These are phyloP conservation scores for Fraxinus albicans DNA, from an alignment of 305 asterid genomes.

Conservation along the genomic window DNA sequence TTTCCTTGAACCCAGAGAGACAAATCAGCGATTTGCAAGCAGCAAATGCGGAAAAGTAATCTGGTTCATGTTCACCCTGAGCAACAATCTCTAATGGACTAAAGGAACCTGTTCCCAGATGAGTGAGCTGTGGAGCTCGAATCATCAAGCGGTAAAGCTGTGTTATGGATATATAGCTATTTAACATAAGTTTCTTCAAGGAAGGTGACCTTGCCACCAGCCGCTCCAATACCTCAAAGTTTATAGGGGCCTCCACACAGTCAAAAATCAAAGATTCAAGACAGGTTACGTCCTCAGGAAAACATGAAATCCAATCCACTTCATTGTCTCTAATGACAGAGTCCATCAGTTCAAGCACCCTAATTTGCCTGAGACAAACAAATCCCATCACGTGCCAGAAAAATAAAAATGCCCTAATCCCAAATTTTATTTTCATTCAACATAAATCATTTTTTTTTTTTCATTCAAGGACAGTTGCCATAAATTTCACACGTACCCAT, in stretches of 20 bases:
- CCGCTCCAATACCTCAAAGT: conserved; percentile 44
- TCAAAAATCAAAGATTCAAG: conserved; percentile 46
- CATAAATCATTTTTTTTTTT: neutral
- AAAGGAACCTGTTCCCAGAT: conserved; percentile 55
- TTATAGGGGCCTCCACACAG: conserved; percentile 42
- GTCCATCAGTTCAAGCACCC: conserved; percentile 50
- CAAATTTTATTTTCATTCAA: neutral
- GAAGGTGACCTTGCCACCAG: conserved; percentile 47
- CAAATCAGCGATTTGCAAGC: conserved; percentile 49
- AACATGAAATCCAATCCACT: conserved; percentile 54
- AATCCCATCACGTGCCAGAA: neutral
- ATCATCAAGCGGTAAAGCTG: conserved; percentile 45
- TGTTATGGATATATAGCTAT: conserved; percentile 30
- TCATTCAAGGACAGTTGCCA: neutral
- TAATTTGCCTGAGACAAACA: conserved; percentile 39
- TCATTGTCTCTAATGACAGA: conserved; percentile 44
- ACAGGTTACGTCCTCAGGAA: conserved; percentile 40
- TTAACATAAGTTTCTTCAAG: conserved; percentile 45
- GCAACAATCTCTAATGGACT: conserved; percentile 22
- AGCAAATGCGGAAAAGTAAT: conserved; percentile 45
- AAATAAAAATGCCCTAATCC: neutral
- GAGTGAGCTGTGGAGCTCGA: conserved; percentile 53
- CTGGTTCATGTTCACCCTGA: conserved; percentile 37
- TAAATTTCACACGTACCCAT: neutral
- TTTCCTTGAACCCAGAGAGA: conserved; percentile 49